Evolutionary conservation across 2,329 filamentous ascomycete genomes (phyloP), one percentile per base, ranked within the genome.

Genomic region (Calycina herbarum): DNA sequence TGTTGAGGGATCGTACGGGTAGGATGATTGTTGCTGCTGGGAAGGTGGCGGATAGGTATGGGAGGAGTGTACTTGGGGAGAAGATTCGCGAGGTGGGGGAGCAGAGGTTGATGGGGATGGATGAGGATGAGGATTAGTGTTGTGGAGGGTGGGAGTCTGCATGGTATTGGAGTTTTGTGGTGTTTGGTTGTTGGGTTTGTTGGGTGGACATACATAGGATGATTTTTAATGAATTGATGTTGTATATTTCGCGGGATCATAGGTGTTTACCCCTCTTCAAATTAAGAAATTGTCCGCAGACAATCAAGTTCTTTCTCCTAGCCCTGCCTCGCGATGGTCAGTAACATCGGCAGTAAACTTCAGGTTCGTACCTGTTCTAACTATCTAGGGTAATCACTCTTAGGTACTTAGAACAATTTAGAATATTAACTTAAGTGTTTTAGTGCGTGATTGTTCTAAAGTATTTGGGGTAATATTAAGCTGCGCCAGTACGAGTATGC

Each of bases 11-110:
- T 79, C 83, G 87, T 57, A 91, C 87, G 67, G 94, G 94, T 20
- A 89, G 91, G 77, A 97, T 97, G 92, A 79, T 97, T 65, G 93
- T 97, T 77, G 91, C 94, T 4, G 95, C 95, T 1, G 87, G 88
- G 64, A 97, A 96, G 83, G 87, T 99, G 60, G 95, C 95, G 8
- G 87, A 90, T 75, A 83, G 94, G 72, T 99, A 96, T 79, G 91
- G 91, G 10, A 83, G 91, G 67, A 84, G 85, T 51, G 85, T 97
- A 31, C 79, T 99, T 71, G 90, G 90, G 54, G 92, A 94, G 74
- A 98, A 98, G 86, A 98, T 99, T 74, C 85, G 89, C 61, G 92
- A 96, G 76, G 73, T 95, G 73, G 93, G 89, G 0, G 94, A 97
- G 81, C 83, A 60, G 45, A 68, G 69, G 64, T 40, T 72, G 35